Evolutionary conservation across 306 rosid genomes (phyloP), one percentile per base, ranked within the genome.

Genomic region (Mimosa bimucronata): DNA sequence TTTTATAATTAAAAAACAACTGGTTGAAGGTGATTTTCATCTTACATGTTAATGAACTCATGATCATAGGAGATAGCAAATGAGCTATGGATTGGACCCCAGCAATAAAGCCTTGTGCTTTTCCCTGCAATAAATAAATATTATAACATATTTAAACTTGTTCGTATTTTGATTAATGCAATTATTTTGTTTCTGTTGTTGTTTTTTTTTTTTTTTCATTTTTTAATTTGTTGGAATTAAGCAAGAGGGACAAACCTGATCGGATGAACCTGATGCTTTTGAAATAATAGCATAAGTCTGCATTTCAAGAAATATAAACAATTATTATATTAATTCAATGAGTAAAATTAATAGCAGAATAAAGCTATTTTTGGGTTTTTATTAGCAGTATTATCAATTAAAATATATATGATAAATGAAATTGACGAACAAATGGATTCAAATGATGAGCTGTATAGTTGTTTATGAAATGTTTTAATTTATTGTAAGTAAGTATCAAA

Each of bases 11-110:
- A 71, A 70, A 11, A 1, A 26, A 70, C 1, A 25, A 4, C 41
- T 40, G 21, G 1, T 70, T 41, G 21, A 83, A 67, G 60, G 16
- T 75, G 71, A 45, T 10, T n/a, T 86, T 77, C 38, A 2, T 84
- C 98, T 88, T 65, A 93, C 97, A 84, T 29, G 98, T 93, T 73
- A 93, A 80, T 62, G 98, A 97, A 79, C 94, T 93, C 92, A 91
- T 93, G 7, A 74, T 92, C 73, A 93, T 76, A 31, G 94, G 98
- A 30, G 98, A 91, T 71, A 91, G 77, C 70, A 93, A 79, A 86
- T 88, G 88, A 68, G 94, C 88, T 78, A 93, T 81, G 9, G 94
- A 85, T 80, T 93, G 92, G 57, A 92, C 82, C 12, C 98, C 98
- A 10, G 97, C 98, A 68, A 93, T 81, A 80, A 93, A 93, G 40